These are phyloP conservation scores for Chytriomyces sp. DNA, from an alignment of 192 early-diverging fungal genomes.

Conservation along the genomic window DNA sequence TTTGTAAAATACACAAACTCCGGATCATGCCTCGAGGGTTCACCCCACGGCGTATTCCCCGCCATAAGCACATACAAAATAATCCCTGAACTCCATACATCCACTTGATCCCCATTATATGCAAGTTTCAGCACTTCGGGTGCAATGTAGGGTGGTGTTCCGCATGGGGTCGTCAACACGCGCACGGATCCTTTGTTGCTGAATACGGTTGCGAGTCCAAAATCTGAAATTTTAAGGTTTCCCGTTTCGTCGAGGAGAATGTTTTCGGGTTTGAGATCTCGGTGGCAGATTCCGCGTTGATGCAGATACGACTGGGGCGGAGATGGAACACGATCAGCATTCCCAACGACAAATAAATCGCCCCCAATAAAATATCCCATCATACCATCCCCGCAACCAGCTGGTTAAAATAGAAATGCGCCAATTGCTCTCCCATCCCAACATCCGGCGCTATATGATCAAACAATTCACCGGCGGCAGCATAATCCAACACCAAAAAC, in stretches of 20 bases:
- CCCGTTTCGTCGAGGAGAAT: slow-evolving; percentile 59
- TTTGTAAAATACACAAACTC: slow-evolving; percentile 61
- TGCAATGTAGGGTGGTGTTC: slow-evolving; percentile 74
- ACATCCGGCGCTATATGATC: slow-evolving; percentile 74
- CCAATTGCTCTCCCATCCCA: slow-evolving; percentile 71
- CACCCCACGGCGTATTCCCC: slow-evolving; percentile 77
- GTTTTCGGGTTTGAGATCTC: slow-evolving; percentile 83
- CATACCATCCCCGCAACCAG: slow-evolving; percentile 69
- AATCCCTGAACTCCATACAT: slow-evolving; percentile 74
- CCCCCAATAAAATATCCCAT: not conserved
- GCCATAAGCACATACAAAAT: slow-evolving; percentile 72
- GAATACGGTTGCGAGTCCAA: slow-evolving; percentile 75
- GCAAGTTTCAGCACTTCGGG: slow-evolving; percentile 52
- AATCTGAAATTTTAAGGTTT: slow-evolving; percentile 75
- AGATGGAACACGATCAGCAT: not conserved
- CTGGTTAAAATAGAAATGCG: slow-evolving; percentile 75
- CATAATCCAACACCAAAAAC: slow-evolving; percentile 71
- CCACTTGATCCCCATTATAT: slow-evolving; percentile 68
- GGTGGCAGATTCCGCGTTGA: slow-evolving; percentile 60
- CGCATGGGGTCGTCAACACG: slow-evolving; percentile 70
- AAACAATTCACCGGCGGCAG: slow-evolving; percentile 72
- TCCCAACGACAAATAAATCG: slow-evolving; percentile 4
- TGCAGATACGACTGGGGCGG: slow-evolving; percentile 56
- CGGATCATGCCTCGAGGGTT: slow-evolving; percentile 62
- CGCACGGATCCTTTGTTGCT: slow-evolving; percentile 55